Evolutionary conservation across 805 yeast species (phyloP).

Genomic region (Lipomyces spencermartinsiae): DNA sequence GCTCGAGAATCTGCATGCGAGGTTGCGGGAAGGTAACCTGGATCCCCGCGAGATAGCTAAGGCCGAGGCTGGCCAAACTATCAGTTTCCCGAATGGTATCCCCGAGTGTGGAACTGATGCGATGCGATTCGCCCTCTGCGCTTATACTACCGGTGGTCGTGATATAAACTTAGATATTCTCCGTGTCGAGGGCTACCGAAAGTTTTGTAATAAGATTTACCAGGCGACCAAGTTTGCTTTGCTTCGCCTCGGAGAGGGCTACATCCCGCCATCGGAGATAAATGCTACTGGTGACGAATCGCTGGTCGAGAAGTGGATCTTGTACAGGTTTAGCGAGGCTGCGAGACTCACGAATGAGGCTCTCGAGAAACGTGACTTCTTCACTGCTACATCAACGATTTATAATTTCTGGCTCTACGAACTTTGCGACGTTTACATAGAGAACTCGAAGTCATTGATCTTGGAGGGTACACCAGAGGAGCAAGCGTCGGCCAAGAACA

Average conservation of each 20-base stretch:
- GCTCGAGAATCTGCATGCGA: conserved; percentile 76
- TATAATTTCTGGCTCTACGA: conserved; percentile 95
- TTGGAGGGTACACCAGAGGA: conserved; percentile 88
- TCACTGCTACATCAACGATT: conserved; percentile 82
- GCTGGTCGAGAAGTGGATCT: conserved; percentile 95
- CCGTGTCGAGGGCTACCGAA: conserved; percentile 98
- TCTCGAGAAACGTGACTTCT: conserved; percentile 85
- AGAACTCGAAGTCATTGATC: conserved; percentile 91
- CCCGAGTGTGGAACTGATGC: conserved; percentile 99
- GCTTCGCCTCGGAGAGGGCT: conserved; percentile 89
- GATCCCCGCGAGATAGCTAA: conserved; percentile 86
- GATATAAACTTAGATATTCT: conserved; percentile 95
- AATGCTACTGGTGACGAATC: conserved; percentile 77
- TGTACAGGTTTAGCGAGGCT: conserved; percentile 80
- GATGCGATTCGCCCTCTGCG: conserved; percentile 95
- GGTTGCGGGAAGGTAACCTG: conserved; percentile 79
- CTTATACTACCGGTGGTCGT: conserved; percentile 98
- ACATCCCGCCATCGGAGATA: conserved; percentile 73
- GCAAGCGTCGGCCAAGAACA: conserved; percentile 84
- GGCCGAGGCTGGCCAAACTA: conserved; percentile 86
- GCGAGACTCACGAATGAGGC: conserved; percentile 67
- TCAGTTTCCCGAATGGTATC: conserved; percentile 93
- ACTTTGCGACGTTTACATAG: conserved; percentile 97
- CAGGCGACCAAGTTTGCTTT: conserved; percentile 98
- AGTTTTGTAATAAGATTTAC: conserved; percentile 98